Percentiles rank a stretch among this genome's conserved stretches.
Conservation (phyloP, 2,329 filamentous ascomycete genomes). For the Pseudocercospora cruenta region DNA sequence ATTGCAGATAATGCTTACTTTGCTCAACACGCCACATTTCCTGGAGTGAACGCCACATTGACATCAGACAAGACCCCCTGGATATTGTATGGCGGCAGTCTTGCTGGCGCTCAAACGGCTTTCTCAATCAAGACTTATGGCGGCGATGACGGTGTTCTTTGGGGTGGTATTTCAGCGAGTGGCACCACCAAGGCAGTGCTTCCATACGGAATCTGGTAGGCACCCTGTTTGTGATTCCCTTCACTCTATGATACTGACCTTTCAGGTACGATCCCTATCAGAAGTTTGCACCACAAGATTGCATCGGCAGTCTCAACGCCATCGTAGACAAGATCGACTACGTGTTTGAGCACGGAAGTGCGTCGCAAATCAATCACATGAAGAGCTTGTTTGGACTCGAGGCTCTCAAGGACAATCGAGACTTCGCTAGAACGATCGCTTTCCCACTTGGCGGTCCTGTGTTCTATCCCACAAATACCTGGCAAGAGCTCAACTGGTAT, state of each 20-base stretch:
- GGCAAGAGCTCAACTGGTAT: slow-evolving; percentile 60
- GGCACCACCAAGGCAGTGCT: slow-evolving; percentile 76
- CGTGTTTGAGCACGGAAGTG: slow-evolving; percentile 49
- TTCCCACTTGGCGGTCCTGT: slow-evolving; percentile 38
- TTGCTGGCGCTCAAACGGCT: slow-evolving; percentile 50
- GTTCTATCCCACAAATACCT: slow-evolving; percentile 55
- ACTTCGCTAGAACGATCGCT: slow-evolving; percentile 57
- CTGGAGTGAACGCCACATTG: slow-evolving; percentile 48
- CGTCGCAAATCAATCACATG: slow-evolving; percentile 47
- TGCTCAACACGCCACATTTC: slow-evolving; percentile 52
- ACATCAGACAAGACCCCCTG: slow-evolving; percentile 51
- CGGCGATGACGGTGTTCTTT: slow-evolving; percentile 62
- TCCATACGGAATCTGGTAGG: slow-evolving; percentile 65
- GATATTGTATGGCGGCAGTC: slow-evolving; percentile 51
- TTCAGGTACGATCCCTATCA: slow-evolving; percentile 58
- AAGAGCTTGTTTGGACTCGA: slow-evolving; percentile 59
- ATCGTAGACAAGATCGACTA: slow-evolving; percentile 62
- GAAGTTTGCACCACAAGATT: slow-evolving; percentile 61
- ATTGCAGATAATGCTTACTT: slow-evolving; percentile 59
- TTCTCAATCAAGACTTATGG: slow-evolving; percentile 57
- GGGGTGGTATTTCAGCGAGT: slow-evolving; percentile 75
- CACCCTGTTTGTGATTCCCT: background rate
- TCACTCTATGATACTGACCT: background rate
- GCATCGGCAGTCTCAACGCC: slow-evolving; percentile 59
- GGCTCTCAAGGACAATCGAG: slow-evolving; percentile 53